Evolutionary conservation across 1,139 yeast genomes (phyloP), one percentile per base, ranked within the genome.

Genomic region (Candida freyschussii): DNA sequence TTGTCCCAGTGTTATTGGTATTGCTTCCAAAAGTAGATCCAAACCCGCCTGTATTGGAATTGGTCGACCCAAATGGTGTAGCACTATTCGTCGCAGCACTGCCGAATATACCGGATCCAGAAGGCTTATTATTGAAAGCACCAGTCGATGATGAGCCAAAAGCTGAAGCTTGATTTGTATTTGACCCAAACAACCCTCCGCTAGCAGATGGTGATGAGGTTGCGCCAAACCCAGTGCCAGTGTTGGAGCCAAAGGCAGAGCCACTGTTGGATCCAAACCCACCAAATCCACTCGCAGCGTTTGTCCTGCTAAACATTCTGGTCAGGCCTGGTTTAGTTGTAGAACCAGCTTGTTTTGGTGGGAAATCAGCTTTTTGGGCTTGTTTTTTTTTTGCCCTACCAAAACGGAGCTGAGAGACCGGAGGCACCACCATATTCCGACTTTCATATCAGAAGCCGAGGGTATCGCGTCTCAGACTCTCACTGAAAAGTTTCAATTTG

Each of bases 261-360:
- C 44, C 44, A 11, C 41, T 35, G 30, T 39, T 44, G 33, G 59
- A 48, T 13, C 80, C 81, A 56, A 77, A 77, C 19, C 81, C 81
- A 24, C 82, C 82, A 50, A 75, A 75, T 13, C 82, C 82, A 19
- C 78, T 67, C 13, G 58, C 56, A 9, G 59, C 50, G 36, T 50
- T 52, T 2, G 51, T 28, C 11, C 48, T 33, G 11, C 47, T 39
- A 26, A 50, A 50, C 55, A 50, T 50, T 17, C 17, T n/a, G 26
- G 13, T 17, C 17, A 26, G n/a, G n/a, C n/a, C n/a, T n/a, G n/a
- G n/a, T n/a, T n/a, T 21, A n/a, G 22, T n/a, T 21, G n/a, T n/a
- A n/a, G n/a, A n/a, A n/a, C n/a, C n/a, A n/a, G n/a, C n/a, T n/a
- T n/a, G n/a, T n/a, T n/a, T n/a, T n/a, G n/a, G n/a, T n/a, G n/a